Evolutionary conservation across 2,329 filamentous ascomycete species (phyloP).

Genomic region (Daldinia eschscholtzii): DNA sequence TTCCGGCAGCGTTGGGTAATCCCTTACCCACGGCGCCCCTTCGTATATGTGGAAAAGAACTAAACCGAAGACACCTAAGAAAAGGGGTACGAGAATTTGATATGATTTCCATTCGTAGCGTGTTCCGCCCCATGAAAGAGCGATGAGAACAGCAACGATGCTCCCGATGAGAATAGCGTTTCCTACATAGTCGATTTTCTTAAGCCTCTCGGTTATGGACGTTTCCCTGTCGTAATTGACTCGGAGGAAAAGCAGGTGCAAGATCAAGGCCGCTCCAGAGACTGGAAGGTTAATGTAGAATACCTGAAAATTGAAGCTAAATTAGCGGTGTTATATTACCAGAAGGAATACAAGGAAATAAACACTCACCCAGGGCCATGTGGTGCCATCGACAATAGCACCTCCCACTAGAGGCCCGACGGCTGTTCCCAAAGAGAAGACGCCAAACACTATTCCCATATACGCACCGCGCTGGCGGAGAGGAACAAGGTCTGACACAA

Average conservation of each 20-base stretch:
- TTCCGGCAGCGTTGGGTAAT: constrained; percentile 55
- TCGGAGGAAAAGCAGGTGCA: neutral
- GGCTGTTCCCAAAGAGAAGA: constrained; percentile 33
- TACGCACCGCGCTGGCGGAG: constrained; percentile 59
- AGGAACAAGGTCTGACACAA: constrained; percentile 63
- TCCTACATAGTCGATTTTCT: constrained; percentile 56
- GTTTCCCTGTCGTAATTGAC: constrained; percentile 10
- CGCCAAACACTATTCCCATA: constrained; percentile 44
- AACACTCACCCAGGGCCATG: neutral
- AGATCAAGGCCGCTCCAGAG: neutral
- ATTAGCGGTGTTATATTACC: neutral
- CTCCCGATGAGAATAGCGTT: constrained; percentile 54
- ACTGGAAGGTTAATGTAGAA: neutral
- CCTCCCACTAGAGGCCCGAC: constrained; percentile 36
- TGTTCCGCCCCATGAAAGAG: constrained; percentile 54
- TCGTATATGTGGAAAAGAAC: constrained; percentile 55
- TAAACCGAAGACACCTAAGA: constrained; percentile 56
- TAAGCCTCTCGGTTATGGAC: constrained; percentile 33
- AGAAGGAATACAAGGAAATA: neutral
- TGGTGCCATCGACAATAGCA: neutral
- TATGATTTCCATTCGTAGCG: constrained; percentile 55
- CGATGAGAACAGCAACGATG: constrained; percentile 53
- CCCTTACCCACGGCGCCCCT: constrained; percentile 30
- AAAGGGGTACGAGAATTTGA: constrained; percentile 55
- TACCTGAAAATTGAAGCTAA: neutral